Base-by-base conservation (phyloP, 495 filamentous ascomycete genomes). In the Trypethelium eluteriae region DNA sequence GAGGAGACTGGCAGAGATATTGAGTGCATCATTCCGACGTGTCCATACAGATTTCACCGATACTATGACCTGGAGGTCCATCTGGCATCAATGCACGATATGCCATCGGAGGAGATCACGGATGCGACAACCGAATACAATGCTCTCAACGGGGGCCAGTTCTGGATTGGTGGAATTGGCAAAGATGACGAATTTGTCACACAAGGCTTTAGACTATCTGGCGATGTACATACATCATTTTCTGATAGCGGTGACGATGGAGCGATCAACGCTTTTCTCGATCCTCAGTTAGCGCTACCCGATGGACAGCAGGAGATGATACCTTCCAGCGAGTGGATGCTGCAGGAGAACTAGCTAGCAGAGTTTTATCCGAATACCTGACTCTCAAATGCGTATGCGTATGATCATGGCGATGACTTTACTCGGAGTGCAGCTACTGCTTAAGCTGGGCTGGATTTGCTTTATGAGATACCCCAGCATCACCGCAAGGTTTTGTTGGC, bases 51-150 rank as follows among this genome's bases (percentile, higher is more conserved):
- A 57, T 95, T 93, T 72, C 76, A 81, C 25, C 82, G 88, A 46
- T 81, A 88, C 61, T 85, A 86, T 66, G 88, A 93, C 69, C 78
- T 92, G 0, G 80, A 84, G 69, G 77, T 82, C 7, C 91, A 95
- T 73, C 78, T 92, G 73, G 76, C 79, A 62, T 76, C 78, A 56
- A 80, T 76, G 53, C 87, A 89, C 66, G 73, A 74, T 6, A 76
- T 79, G 65, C 64, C 73, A 9, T 81, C 84, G 56, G 77, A 81
- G 36, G 79, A 84, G n/a, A 80, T 85, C 49, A 76, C 81, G 14
- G 76, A 78, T 25, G 70, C 59, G 25, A 61, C 75, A 16, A 63
- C 61, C 6, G 76, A 76, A 68, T 64, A 66, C 35, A 66, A 73
- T 32, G 74, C 71, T n/a, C 39, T 70, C 12, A 67, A 70, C n/a